A percentile compares a stretch with the other conserved stretches of the same genome.
These are phyloP conservation scores for Talaromyces sp. DNA, from an alignment of 2,329 filamentous ascomycete genomes.

Conservation along the genomic window DNA sequence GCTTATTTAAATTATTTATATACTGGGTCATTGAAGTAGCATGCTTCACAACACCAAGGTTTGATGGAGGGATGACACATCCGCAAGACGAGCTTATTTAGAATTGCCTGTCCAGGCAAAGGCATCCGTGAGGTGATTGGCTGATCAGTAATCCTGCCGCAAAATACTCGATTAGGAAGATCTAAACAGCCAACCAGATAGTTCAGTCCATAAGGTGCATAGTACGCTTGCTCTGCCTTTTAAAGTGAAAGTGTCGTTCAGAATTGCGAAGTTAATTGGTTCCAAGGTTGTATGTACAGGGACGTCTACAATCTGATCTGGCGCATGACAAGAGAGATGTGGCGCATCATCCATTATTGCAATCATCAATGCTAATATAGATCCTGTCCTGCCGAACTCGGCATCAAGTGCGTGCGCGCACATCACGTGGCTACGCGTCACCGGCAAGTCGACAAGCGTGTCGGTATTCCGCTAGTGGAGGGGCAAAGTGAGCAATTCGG, in stretches of 20 bases:
- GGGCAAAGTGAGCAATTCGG: not conserved
- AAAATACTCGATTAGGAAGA: constrained; percentile 9
- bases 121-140: not conserved
- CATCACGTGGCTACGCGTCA: constrained; percentile 12
- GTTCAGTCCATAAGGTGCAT: not conserved
- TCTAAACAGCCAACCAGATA: constrained; percentile 14
- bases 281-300: too few relatives aligned
- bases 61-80: not conserved
- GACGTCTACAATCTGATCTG: too few relatives aligned
- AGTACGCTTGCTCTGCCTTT: not conserved
- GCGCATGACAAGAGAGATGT: too few relatives aligned
- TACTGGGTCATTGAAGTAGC: not conserved
- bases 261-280: too few relatives aligned
- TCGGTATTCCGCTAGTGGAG: not conserved
- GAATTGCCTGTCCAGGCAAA: not conserved
- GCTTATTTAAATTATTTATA: not conserved
- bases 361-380: not conserved
- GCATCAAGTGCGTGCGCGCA: not conserved
- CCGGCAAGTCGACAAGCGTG: not conserved
- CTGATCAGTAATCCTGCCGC: too few relatives aligned
- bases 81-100: not conserved
- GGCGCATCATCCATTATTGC: too few relatives aligned
- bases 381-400: not conserved
- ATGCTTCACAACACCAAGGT: not conserved
- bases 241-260: too few relatives aligned